These are phyloP conservation scores for Plantago rigida DNA, from an alignment of 305 asterid genomes.

Conservation along the genomic window DNA sequence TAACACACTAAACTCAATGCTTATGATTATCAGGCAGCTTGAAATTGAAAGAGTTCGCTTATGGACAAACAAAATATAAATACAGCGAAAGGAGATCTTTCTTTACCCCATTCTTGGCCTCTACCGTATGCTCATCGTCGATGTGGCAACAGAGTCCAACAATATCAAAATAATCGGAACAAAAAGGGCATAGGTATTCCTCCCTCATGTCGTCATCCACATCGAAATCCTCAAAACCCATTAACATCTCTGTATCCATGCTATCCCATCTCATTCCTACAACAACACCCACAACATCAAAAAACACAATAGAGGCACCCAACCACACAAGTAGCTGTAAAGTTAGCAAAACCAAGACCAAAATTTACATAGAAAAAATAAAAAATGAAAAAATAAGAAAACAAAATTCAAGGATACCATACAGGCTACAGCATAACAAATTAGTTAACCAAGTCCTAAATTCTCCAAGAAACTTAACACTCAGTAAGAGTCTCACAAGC, in stretches of 20 bases:
- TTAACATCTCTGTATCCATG: slow-evolving; percentile 61
- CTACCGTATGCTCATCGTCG: slow-evolving; percentile 87
- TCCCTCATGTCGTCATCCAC: slow-evolving; percentile 63
- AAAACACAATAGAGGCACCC: slow-evolving; percentile 3
- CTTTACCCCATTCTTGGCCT: slow-evolving; percentile 72
- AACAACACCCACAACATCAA: slow-evolving; percentile 13
- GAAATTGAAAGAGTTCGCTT: background rate
- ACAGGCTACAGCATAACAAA: background rate
- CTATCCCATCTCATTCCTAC: slow-evolving; percentile 62
- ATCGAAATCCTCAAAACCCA: slow-evolving; percentile 79
- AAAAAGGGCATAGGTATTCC: slow-evolving; percentile 76
- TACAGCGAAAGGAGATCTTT: slow-evolving; percentile 22
- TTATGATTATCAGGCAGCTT: background rate
- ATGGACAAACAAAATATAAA: background rate
- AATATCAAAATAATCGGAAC: slow-evolving; percentile 71
- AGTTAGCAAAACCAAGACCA: background rate
- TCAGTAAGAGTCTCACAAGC: slow-evolving; percentile 19
- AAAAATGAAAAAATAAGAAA: background rate
- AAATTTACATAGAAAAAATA: background rate
- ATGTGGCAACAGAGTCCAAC: slow-evolving; percentile 89
- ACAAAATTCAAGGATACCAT: background rate
- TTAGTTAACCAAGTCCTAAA: background rate
- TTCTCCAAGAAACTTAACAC: background rate
- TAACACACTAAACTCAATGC: background rate
- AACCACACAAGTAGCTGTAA: background rate